Conservation (phyloP, 352 stramenopile species). For the Pythium sp. region DNA sequence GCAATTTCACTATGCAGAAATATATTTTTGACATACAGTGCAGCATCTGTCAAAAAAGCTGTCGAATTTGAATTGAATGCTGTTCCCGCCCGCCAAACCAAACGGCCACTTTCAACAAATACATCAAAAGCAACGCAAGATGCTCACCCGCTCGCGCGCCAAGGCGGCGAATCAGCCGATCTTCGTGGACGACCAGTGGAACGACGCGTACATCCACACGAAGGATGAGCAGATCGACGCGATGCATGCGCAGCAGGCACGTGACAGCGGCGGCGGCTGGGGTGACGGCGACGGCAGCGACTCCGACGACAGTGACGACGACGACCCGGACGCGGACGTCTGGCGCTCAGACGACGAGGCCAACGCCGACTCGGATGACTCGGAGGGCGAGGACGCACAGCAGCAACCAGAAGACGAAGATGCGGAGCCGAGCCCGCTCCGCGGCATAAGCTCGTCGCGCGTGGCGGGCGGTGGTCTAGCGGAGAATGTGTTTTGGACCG, state of each 20-base stretch:
- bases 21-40: too few relatives aligned
- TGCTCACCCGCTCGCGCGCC: constrained; percentile 74
- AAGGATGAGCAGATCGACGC: constrained; percentile 83
- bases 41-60: background rate
- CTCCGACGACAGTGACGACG: constrained; percentile 33
- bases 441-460: constrained; percentile 22
- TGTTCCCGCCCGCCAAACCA: background rate
- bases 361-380: constrained; percentile 15
- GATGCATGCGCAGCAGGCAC: constrained; percentile 46
- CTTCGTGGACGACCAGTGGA: constrained; percentile 84
- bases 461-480: constrained; percentile 30
- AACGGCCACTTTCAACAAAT: background rate
- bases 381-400: constrained; percentile 1
- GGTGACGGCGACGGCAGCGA: constrained; percentile 14
- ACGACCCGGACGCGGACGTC: constrained; percentile 20
- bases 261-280: constrained; percentile 39
- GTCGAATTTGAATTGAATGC: background rate
- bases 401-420: constrained; percentile 18
- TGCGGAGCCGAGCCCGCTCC: constrained; percentile 8
- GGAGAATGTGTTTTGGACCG: constrained; percentile 63
- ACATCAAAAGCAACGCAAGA: constrained; percentile 12
- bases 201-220: constrained; percentile 76
- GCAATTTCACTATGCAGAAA: background rate
- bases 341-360: constrained; percentile 21
- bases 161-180: constrained; percentile 60